Conservation (phyloP, 371 early-diverging fungal species). For the Circinella minor region DNA sequence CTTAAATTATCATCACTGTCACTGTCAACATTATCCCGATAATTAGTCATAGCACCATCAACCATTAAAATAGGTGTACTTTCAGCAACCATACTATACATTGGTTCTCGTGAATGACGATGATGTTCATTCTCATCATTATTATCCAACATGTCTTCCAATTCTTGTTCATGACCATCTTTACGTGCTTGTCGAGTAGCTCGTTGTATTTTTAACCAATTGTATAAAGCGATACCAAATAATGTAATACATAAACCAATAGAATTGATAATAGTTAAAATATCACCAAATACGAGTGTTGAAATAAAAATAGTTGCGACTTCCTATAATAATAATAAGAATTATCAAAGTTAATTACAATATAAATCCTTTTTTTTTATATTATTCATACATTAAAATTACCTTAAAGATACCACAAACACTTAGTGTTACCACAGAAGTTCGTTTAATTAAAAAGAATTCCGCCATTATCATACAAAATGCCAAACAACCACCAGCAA, state of each 20-base stretch:
- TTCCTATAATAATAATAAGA: conserved; percentile 46
- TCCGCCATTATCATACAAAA: conserved; percentile 91
- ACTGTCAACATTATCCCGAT: conserved; percentile 32
- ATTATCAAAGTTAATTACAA: background rate
- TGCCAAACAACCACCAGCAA: conserved; percentile 81
- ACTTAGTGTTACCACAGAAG: conserved; percentile 88
- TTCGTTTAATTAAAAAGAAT: conserved; percentile 84
- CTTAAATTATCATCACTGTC: conserved; percentile 1
- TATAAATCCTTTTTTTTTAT: background rate
- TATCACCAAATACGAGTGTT: conserved; percentile 74
- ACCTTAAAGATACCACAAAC: conserved; percentile 92
- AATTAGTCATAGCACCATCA: conserved; percentile 38
- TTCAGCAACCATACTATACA: conserved; percentile 54
- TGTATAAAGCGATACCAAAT: conserved; percentile 74
- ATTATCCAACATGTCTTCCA: conserved; percentile 6
- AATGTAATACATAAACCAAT: conserved; percentile 76
- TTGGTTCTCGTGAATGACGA: conserved; percentile 14
- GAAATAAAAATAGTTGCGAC: conserved; percentile 75
- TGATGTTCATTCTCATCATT: conserved; percentile 10
- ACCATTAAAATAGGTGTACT: conserved; percentile 52
- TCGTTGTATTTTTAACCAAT: conserved; percentile 52
- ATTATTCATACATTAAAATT: conserved; percentile 9
- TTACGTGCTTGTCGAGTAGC: conserved; percentile 24
- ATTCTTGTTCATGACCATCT: conserved; percentile 16
- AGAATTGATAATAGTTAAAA: conserved; percentile 65